Evolutionary conservation across 163 green algal species (phyloP), one percentile per base, ranked within the genome.

Genomic region (Prototheca wickerhamii): DNA sequence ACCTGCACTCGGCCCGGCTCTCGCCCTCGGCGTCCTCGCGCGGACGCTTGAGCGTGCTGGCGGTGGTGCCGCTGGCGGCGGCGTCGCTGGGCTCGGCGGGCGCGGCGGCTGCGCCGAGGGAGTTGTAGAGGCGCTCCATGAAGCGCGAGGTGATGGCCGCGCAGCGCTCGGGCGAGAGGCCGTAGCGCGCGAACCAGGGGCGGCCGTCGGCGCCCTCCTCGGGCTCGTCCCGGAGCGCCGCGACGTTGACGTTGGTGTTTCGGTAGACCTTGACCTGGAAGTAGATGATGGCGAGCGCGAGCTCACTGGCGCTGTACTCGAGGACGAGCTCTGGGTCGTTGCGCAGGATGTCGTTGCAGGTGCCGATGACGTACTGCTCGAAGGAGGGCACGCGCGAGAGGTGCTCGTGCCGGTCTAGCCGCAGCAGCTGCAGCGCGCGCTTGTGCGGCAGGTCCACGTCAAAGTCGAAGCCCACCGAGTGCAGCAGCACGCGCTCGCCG

Each of bases 401-500:
- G 49, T 44, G 20, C 26, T 44, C 33, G 43, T 65, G 57, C 42
- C 52, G 60, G 7, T 52, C 53, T 6, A 29, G 44, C 43, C 51
- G 63, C 54, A 66, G 43, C 52, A 71, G 55, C 21, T 31, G 40
- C 5, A 59, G 50, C 50, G 70, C 2, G 25, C 60, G 29, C 4
- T 26, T 57, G 56, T 67, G 59, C 21, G 68, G n/a, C 7, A 69
- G 34, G 25, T 74, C 66, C 4, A 78, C 26, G 62, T 78, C 67
- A 59, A 78, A 72, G 56, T 78, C 72, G 60, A 78, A 78, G 21
- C 58, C 61, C 32, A 78, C 32, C 8, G 72, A 72, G 49, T 65
- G 58, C 30, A 78, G 54, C 20, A 78, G 37, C 8, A 56, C 34
- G 17, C 53, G 34, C 61, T 78, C 66, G 2, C 64, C 67, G 29